Base-by-base conservation (phyloP, 73 alveolate species). In the Breviolum minutum region DNA sequence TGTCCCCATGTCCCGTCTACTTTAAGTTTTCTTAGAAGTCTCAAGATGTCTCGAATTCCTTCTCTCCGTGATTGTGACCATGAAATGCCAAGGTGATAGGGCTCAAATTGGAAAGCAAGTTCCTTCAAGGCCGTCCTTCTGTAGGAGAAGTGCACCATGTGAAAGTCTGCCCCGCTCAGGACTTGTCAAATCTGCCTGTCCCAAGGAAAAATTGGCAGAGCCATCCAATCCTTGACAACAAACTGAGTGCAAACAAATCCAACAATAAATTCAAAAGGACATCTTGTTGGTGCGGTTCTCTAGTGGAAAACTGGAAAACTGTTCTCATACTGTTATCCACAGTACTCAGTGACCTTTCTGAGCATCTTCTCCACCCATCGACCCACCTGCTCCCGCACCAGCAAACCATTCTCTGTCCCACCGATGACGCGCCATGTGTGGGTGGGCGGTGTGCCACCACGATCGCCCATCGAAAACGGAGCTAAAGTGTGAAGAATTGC, bases 181-280 rank as follows among this genome's bases (percentile, higher is more conserved):
- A 63, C 94, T 86, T 19, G 62, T 86, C 94, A 86, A 63, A 63
- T 86, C 94, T 11, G 94, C 94, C 94, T 86, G 32, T 14, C n/a
- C 83, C 2, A 66, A 66, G 17, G 74, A 68, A 68, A 68, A 68
- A 68, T 14, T 68, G 77, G n/a, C 24, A 14, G 77, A 22, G 1
- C 77, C 77, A 68, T 68, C 77, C 77, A 68, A 68, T 14, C 17
- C 77, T 22, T 22, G 2, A 1, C 77, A 68, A 2, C 77, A 40
- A 40, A 40, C 54, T 3, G 54, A 40, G 54, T 40, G 54, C 54
- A 40, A 40, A 40, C 54, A 40, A 40, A 40, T 40, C 54, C 0
- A 40, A 40, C 54, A 40, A 40, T 40, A 40, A 40, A 40, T 40
- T 0, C 54, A 40, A 40, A 40, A 40, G 54, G 54, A 40, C 0